These are phyloP conservation scores for Adansonia madagascariensis DNA, from an alignment of 441 rosid genomes.

Conservation along the genomic window DNA sequence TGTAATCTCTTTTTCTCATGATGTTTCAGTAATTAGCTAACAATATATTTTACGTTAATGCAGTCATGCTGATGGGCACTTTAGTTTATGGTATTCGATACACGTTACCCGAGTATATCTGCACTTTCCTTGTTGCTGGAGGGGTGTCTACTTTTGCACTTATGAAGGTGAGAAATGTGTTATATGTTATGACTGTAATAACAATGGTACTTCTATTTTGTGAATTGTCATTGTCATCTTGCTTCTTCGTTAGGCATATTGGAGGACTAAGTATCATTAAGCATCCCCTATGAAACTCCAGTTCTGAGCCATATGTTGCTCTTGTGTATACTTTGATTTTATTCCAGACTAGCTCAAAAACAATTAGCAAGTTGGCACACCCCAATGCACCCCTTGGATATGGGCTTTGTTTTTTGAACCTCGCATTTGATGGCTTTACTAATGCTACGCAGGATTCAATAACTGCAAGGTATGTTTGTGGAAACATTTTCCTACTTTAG, in stretches of 20 bases:
- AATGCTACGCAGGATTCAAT: constrained; percentile 72
- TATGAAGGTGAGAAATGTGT: constrained; percentile 60
- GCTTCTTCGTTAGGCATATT: constrained; percentile 11
- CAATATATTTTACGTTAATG: constrained; percentile 27
- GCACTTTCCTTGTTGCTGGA: constrained; percentile 89
- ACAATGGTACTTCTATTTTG: constrained; percentile 24
- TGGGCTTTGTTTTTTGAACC: constrained; percentile 85
- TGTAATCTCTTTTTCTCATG: background rate
- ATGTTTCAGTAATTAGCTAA: constrained; percentile 22
- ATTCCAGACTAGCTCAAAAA: constrained; percentile 85
- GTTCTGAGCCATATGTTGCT: constrained; percentile 16
- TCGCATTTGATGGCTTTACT: constrained; percentile 94
- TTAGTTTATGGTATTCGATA: constrained; percentile 92
- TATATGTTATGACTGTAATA: background rate
- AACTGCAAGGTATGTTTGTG: constrained; percentile 46
- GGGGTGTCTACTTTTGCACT: constrained; percentile 90
- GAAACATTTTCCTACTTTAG: constrained; percentile 1
- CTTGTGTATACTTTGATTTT: constrained; percentile 14
- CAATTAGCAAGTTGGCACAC: constrained; percentile 88
- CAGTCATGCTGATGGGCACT: constrained; percentile 92
- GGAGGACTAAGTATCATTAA: background rate
- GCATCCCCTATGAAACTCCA: constrained; percentile 4
- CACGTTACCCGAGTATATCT: constrained; percentile 76
- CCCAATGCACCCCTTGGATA: constrained; percentile 97
- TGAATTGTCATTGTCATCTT: background rate